A percentile compares a stretch with the other conserved stretches of the same genome.
These are phyloP conservation scores for Chlorella sorokiniana DNA, from an alignment of 139 green algal genomes.

Conservation along the genomic window DNA sequence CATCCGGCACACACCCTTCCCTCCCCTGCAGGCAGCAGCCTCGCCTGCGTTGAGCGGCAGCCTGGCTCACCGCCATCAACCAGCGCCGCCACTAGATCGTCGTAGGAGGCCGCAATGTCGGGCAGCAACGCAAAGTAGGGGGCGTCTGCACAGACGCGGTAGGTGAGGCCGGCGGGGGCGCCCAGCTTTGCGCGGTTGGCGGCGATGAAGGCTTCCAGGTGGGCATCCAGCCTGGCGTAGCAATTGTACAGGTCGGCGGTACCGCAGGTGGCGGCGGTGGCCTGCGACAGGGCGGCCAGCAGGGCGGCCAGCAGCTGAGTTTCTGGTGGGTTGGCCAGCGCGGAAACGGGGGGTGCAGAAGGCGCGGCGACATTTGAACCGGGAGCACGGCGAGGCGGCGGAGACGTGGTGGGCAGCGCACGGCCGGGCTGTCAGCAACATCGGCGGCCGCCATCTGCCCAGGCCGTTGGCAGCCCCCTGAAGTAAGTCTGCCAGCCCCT, in stretches of 20 bases:
- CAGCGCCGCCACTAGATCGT: conserved; percentile 5
- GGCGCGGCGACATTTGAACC: too few relatives aligned
- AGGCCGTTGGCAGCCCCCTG: too few relatives aligned
- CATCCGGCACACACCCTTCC: not conserved
- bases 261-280: not conserved
- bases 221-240: not conserved
- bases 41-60: not conserved
- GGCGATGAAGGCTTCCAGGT: not conserved
- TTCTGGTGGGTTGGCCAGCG: not conserved
- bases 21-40: too few relatives aligned
- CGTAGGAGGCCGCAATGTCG: conserved; percentile 7
- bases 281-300: not conserved
- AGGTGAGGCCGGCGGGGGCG: not conserved
- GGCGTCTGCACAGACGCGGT: not conserved
- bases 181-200: conserved; percentile 11
- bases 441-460: too few relatives aligned
- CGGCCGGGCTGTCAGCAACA: too few relatives aligned
- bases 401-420: too few relatives aligned
- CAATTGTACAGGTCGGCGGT: not conserved
- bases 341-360: too few relatives aligned
- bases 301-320: not conserved
- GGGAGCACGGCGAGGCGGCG: too few relatives aligned
- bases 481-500: too few relatives aligned
- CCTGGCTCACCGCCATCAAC: not conserved
- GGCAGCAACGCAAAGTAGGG: not conserved